phyloP scores from a whole-genome alignment of 176 grass and related monocot species.

The Carex myosuroides region DNA sequence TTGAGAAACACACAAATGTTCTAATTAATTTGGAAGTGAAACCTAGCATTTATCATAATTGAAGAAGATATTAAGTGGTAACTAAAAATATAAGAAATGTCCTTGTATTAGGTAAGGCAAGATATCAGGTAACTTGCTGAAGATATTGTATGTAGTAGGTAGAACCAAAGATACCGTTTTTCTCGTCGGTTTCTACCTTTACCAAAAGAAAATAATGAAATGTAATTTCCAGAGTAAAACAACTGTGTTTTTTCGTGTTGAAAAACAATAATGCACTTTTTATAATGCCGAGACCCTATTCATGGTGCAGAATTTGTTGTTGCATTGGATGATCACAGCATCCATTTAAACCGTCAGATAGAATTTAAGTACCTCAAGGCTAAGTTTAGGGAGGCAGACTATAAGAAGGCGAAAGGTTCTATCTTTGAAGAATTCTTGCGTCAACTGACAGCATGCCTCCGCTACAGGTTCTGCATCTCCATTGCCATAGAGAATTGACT shows the following conservation, averaged over 20 bases:
- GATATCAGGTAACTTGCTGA: not conserved
- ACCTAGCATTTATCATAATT: not conserved
- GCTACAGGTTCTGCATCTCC: constrained; percentile 78
- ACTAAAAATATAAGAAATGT: not conserved
- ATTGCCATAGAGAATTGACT: constrained; percentile 83
- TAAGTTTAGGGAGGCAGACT: constrained; percentile 83
- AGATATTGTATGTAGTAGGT: not conserved
- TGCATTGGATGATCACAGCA: not conserved
- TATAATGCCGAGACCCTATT: not conserved
- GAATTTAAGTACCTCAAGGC: constrained; percentile 58
- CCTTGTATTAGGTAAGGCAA: not conserved
- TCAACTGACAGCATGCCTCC: constrained; percentile 82
- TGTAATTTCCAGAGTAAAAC: not conserved
- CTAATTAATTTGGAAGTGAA: not conserved
- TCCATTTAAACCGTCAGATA: not conserved
- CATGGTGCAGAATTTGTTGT: not conserved
- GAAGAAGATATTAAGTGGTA: not conserved
- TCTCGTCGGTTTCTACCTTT: not conserved
- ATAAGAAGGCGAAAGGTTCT: constrained; percentile 89
- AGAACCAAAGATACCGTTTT: not conserved
- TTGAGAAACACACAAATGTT: not conserved
- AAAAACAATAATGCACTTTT: not conserved
- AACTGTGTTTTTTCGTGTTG: not conserved
- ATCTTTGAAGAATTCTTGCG: constrained; percentile 92
- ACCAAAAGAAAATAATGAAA: not conserved